phyloP scores from a whole-genome alignment of 768 basidiomycete species.

The Boletus tomentosulus region DNA sequence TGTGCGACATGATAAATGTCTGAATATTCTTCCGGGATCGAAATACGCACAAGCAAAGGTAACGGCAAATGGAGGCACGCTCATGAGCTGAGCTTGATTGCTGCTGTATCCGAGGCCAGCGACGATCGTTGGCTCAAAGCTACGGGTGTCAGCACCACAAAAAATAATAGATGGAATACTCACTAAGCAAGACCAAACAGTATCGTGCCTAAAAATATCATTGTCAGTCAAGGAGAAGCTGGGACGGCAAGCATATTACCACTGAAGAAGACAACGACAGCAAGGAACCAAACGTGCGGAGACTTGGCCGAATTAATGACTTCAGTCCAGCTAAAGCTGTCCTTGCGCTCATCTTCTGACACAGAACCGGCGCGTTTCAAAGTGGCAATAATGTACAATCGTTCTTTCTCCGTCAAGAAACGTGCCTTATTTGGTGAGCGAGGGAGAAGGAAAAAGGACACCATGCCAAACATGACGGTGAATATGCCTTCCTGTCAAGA shows the following conservation, averaged over 20 bases:
- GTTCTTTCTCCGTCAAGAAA: conserved; percentile 52
- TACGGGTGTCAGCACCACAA: conserved; percentile 37
- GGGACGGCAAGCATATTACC: conserved; percentile 32
- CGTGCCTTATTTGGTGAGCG: conserved; percentile 38
- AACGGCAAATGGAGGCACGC: conserved; percentile 49
- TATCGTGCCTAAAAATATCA: conserved; percentile 12
- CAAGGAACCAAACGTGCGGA: conserved; percentile 53
- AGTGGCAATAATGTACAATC: conserved; percentile 36
- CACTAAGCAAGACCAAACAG: conserved; percentile 22
- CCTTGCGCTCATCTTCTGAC: conserved; percentile 38
- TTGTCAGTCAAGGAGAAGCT: not conserved
- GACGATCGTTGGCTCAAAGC: conserved; percentile 75
- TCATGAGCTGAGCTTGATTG: conserved; percentile 55
- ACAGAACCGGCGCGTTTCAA: conserved; percentile 26
- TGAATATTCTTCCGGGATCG: not conserved
- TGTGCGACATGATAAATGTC: not conserved
- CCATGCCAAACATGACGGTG: conserved; percentile 53
- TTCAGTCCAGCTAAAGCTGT: conserved; percentile 56
- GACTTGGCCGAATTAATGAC: conserved; percentile 44
- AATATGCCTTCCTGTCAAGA: conserved; percentile 51
- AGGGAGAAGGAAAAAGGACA: conserved; percentile 48
- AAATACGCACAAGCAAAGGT: conserved; percentile 43
- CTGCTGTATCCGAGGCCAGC: conserved; percentile 54
- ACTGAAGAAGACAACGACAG: conserved; percentile 47
- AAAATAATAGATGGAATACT: not conserved